Base-by-base conservation (phyloP, 2,329 filamentous ascomycete species). In the Monascus ruber region DNA sequence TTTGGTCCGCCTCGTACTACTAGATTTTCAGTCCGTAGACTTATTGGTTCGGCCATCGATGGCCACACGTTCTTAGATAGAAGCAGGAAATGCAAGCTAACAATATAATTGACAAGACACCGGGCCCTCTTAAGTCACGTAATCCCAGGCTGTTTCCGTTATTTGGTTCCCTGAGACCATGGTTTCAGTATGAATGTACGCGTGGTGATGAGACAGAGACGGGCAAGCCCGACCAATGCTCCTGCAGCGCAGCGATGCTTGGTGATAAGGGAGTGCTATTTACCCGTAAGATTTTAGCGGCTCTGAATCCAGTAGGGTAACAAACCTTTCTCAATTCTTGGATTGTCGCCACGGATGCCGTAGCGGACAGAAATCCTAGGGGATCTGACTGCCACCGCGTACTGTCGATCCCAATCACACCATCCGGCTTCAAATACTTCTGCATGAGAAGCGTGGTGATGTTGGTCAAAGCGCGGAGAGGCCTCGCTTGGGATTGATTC, bases 401-500 rank as follows among this genome's bases (percentile, higher is more conserved):
- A 44, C 63, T 45, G 38, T 60, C 49, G 24, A 63, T 47, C 17
- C 58, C 50, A 36, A 59, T 45, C 41, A 44, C 49, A 31, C 53
- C 46, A 44, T 60, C 49, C 31, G 56, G 52, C 46, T 62, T 62
- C 26, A 47, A 36, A 42, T 60, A 59, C 47, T 60, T 60, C 35
- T 62, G 47, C 49, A 63, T 60, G 11, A 61, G 46, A 42, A 57
- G 46, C 48, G 53, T 60, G 10, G 44, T 51, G 33, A 56, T 58
- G 17, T 36, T 47, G 33, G 47, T 38, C 24, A 63, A 41, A 35
- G 42, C 40, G 46, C 45, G 47, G 8, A 55, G 37, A 35, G 40
- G 43, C 36, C 34, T 31, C 29, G 33, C 40, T 42, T 54, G 40
- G 33, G 25, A 26, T 34, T 47, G 36, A 37, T 38, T 29, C 5